Conservation (phyloP, 139 green algal genomes). For the Coccomyxa sp. region DNA sequence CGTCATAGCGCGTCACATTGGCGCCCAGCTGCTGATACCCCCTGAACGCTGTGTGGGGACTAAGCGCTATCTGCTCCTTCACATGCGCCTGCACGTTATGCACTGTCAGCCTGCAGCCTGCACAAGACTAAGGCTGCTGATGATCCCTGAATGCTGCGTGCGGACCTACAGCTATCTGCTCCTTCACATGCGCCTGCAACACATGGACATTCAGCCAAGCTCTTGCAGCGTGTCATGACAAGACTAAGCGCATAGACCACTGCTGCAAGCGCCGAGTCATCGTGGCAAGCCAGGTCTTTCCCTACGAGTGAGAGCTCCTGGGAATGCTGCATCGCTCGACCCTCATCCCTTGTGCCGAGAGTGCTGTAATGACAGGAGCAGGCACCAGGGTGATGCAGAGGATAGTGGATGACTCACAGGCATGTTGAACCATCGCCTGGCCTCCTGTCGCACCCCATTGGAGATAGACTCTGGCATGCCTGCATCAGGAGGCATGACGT, state of each 20-base stretch:
- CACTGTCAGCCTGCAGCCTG: background rate
- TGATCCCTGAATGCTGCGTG: conserved; percentile 38
- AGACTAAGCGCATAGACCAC: background rate
- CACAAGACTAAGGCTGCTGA: conserved; percentile 24
- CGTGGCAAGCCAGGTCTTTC: background rate
- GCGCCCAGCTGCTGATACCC: conserved; percentile 53
- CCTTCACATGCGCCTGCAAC: conserved; percentile 16
- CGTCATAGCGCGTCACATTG: conserved; percentile 54
- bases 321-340: background rate
- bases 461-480: conserved; percentile 24
- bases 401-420: conserved; percentile 22
- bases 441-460: conserved; percentile 26
- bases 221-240: background rate
- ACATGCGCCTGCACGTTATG: conserved; percentile 18
- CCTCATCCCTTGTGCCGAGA: background rate
- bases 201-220: background rate
- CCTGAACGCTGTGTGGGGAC: conserved; percentile 26
- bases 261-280: background rate
- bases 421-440: conserved; percentile 38
- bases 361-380: background rate
- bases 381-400: background rate
- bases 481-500: background rate
- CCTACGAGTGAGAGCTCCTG: too few species aligned
- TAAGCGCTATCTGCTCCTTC: conserved; percentile 35
- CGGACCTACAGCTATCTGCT: conserved; percentile 26